phyloP scores from a whole-genome alignment of 2,329 filamentous ascomycete species.

The Sporothrix phasma region DNA sequence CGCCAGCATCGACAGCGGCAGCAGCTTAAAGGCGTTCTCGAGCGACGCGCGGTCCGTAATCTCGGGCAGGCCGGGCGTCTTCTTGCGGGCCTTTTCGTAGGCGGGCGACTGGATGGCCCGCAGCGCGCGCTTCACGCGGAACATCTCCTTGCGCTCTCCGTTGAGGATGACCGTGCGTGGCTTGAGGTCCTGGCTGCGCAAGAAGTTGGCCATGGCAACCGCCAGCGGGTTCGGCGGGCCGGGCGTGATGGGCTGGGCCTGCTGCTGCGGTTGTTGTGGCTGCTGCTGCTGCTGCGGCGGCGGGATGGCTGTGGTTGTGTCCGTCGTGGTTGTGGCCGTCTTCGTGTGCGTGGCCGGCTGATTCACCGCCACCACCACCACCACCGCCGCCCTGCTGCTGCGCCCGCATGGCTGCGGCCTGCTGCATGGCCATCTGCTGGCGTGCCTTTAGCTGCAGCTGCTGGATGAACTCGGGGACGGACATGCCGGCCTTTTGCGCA shows the following conservation, averaged over 20 bases:
- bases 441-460: slow-evolving; percentile 49
- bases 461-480: slow-evolving; percentile 73
- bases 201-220: slow-evolving; percentile 78
- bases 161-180: slow-evolving; percentile 84
- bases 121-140: slow-evolving; percentile 93
- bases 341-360: slow-evolving; percentile 32
- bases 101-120: slow-evolving; percentile 80
- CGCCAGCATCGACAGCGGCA: slow-evolving; percentile 88
- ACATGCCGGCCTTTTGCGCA: slow-evolving; percentile 75
- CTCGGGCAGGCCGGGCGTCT: slow-evolving; percentile 80
- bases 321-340: slow-evolving; percentile 29
- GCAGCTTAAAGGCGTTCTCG: slow-evolving; percentile 83
- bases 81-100: slow-evolving; percentile 80
- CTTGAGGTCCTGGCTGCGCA: slow-evolving; percentile 78
- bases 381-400: slow-evolving; percentile 21
- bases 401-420: slow-evolving; percentile 36
- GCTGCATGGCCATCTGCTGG: slow-evolving; percentile 38
- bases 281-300: slow-evolving; percentile 23
- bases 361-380: too few species aligned
- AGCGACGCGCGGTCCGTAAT: slow-evolving; percentile 82
- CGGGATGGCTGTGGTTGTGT: slow-evolving; percentile 30
- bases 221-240: slow-evolving; percentile 83
- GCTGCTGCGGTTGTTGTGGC: slow-evolving; percentile 27
- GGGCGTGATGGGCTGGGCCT: slow-evolving; percentile 57
- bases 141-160: slow-evolving; percentile 96